Evolutionary conservation across 768 basidiomycete species (phyloP).

Genomic region (Naganishia vaughanmartiniae): DNA sequence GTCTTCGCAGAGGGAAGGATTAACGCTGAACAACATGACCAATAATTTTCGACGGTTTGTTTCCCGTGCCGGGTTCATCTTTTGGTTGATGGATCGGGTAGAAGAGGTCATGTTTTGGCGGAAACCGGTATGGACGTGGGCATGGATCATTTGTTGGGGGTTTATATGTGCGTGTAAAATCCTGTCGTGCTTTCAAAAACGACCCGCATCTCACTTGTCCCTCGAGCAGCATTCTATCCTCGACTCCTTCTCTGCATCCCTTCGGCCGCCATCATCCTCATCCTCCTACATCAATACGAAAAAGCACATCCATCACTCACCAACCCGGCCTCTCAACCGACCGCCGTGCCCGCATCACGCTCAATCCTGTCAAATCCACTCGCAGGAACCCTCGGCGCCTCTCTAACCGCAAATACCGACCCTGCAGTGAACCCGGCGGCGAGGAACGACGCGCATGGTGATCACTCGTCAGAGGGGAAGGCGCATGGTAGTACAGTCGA

Average conservation of each 20-base stretch:
- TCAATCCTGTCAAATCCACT: conserved; percentile 27
- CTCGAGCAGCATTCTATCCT: conserved; percentile 68
- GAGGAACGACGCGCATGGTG: neutral
- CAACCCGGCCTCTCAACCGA: conserved; percentile 52
- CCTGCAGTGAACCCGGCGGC: conserved; percentile 18
- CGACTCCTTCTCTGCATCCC: conserved; percentile 69
- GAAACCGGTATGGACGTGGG: conserved; percentile 66
- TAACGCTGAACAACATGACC: conserved; percentile 73
- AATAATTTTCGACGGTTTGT: conserved; percentile 80
- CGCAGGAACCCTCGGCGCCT: conserved; percentile 16
- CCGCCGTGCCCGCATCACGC: conserved; percentile 30
- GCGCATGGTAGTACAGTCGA: conserved; percentile 27
- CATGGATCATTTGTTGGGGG: conserved; percentile 73
- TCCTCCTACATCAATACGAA: conserved; percentile 69
- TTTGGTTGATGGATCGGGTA: conserved; percentile 83
- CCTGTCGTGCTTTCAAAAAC: too few species aligned
- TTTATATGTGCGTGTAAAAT: conserved; percentile 66
- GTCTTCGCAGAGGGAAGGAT: conserved; percentile 54
- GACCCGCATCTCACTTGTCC: neutral
- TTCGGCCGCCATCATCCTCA: conserved; percentile 61
- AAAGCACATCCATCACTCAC: conserved; percentile 38
- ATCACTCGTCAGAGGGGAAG: neutral
- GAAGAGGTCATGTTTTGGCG: conserved; percentile 85
- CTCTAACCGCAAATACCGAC: conserved; percentile 26
- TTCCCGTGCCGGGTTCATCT: conserved; percentile 69